phyloP scores from a whole-genome alignment of 345 rosid genomes.

The Cochlearia excelsa region DNA sequence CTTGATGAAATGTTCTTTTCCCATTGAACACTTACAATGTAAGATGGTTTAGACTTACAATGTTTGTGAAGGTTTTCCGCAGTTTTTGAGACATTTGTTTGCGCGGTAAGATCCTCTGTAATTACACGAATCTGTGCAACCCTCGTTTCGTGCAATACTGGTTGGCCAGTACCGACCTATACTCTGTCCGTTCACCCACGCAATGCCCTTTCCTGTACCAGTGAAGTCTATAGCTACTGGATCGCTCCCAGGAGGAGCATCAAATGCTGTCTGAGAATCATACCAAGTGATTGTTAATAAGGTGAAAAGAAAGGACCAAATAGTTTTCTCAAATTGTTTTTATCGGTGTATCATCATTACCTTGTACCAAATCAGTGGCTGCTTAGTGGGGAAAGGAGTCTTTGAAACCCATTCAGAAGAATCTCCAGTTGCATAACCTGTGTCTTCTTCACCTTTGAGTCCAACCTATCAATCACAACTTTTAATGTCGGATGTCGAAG shows the following conservation, averaged over 20 bases:
- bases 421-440: conserved; percentile 57
- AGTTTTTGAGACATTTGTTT: conserved; percentile 74
- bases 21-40: neutral
- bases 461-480: conserved; percentile 51
- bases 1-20: neutral
- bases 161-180: conserved; percentile 96
- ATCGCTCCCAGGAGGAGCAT: conserved; percentile 61
- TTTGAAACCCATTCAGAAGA: conserved; percentile 70
- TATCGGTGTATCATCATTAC: conserved; percentile 36
- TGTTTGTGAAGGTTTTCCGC: conserved; percentile 83
- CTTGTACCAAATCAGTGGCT: conserved; percentile 94
- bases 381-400: conserved; percentile 64
- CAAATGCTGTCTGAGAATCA: conserved; percentile 55
- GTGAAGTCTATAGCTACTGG: conserved; percentile 85
- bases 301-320: neutral
- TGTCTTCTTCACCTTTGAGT: conserved; percentile 76
- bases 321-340: neutral
- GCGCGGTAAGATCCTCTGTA: conserved; percentile 72
- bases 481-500: conserved; percentile 6
- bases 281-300: conserved; percentile 2
- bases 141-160: conserved; percentile 43
- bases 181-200: conserved; percentile 97
- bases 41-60: conserved; percentile 52
- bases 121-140: conserved; percentile 65
- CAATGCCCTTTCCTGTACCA: conserved; percentile 91